These are phyloP conservation scores for Fistulifera solaris DNA, from an alignment of 108 stramenopile genomes.

Conservation along the genomic window DNA sequence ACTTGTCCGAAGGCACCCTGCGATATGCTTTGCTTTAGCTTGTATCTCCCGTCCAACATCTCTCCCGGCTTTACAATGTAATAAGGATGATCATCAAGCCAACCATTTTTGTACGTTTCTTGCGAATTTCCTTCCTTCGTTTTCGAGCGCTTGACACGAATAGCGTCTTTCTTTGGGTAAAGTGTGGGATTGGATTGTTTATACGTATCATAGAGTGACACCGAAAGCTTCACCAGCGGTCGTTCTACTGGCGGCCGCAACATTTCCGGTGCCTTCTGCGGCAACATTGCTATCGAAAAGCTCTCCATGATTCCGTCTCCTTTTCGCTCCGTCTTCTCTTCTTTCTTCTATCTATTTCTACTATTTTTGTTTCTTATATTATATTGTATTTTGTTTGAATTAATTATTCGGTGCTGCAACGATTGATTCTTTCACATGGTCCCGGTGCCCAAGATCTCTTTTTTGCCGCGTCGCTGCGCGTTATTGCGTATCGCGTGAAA, in stretches of 20 bases:
- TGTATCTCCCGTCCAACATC: constrained; percentile 77
- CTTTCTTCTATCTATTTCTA: no score
- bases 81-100: constrained; percentile 96
- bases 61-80: constrained; percentile 86
- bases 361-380: no score
- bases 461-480: no score
- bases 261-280: no score
- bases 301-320: no score
- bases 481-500: no score
- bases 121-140: constrained; percentile 24
- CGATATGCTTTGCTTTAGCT: constrained; percentile 88
- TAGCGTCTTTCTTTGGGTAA: constrained; percentile 75
- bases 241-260: constrained; percentile 52
- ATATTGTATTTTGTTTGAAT: no score
- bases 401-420: no score
- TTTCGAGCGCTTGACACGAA: constrained; percentile 46
- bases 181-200: constrained; percentile 87
- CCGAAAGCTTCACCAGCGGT: constrained; percentile 78
- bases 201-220: constrained; percentile 88
- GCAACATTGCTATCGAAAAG: no score
- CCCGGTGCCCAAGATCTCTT: no score
- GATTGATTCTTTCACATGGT: no score
- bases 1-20: constrained; percentile 97
- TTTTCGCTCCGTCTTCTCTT: no score
- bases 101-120: constrained; percentile 73